Conservation (phyloP, 495 filamentous ascomycete genomes). For the Staphylotrichum longicolle region DNA sequence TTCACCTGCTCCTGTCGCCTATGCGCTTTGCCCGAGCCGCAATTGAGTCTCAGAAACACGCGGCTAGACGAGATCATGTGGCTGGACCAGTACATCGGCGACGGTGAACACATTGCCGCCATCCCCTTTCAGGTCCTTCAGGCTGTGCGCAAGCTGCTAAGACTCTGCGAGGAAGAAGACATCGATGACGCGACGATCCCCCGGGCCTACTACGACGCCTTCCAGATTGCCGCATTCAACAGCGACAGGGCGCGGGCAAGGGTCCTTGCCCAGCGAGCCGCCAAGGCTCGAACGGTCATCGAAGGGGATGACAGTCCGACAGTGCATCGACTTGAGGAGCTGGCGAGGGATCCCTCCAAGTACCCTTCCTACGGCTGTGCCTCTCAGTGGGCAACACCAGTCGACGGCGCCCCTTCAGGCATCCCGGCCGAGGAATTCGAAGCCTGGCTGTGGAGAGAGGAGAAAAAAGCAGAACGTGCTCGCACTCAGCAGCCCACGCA, state of each 20-base stretch:
- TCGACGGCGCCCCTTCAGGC: neutral
- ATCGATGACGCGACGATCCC: neutral
- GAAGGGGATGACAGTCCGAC: neutral
- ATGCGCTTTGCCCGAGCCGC: neutral
- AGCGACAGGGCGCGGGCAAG: neutral
- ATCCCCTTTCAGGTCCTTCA: neutral
- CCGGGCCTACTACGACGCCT: neutral
- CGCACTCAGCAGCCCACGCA: neutral
- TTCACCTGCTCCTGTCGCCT: neutral
- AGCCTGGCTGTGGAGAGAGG: constrained; percentile 2
- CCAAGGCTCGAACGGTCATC: neutral
- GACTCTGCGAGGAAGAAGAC: neutral
- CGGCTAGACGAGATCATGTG: neutral
- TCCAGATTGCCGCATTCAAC: neutral
- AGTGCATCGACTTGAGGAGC: neutral
- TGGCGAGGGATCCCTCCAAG: neutral
- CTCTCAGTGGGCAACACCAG: neutral
- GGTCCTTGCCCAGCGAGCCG: neutral
- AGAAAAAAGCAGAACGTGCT: neutral
- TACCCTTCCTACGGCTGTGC: neutral
- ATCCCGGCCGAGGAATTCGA: neutral
- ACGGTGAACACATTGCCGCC: neutral
- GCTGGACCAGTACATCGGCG: neutral
- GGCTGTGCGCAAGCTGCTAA: neutral
- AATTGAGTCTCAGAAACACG: neutral